Percentiles rank a stretch among this genome's conserved stretches.
Evolutionary conservation across 1,139 yeast species (phyloP).

Genomic region (Kodamaea alishanica): DNA sequence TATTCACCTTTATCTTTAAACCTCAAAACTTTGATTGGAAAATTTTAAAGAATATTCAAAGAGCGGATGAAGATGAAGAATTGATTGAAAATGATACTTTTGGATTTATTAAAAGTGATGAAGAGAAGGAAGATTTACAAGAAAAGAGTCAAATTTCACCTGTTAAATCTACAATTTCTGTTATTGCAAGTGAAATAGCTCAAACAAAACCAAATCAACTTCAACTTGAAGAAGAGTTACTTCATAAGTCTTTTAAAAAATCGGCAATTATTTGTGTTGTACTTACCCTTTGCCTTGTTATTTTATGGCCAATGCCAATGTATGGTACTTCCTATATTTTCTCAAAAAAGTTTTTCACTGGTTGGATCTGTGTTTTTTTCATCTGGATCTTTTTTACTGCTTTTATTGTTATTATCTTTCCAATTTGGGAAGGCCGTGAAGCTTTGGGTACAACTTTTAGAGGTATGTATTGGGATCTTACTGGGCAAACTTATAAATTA

Average conservation of each 20-base stretch:
- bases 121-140: constrained; percentile 14
- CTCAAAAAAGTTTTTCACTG: constrained; percentile 69
- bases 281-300: constrained; percentile 56
- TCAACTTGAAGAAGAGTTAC: constrained; percentile 42
- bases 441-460: constrained; percentile 61
- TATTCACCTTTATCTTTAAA: constrained; percentile 59
- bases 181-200: constrained; percentile 45
- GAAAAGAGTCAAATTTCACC: constrained; percentile 37
- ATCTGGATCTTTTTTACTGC: constrained; percentile 66
- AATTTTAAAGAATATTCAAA: constrained; percentile 49
- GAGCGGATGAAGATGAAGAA: constrained; percentile 69
- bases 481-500: constrained; percentile 70
- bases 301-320: constrained; percentile 89
- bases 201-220: constrained; percentile 29
- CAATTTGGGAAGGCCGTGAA: constrained; percentile 64
- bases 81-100: constrained; percentile 28
- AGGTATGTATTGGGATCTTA: constrained; percentile 79
- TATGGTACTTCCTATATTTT: constrained; percentile 72
- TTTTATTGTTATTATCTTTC: constrained; percentile 55
- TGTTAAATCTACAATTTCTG: constrained; percentile 33
- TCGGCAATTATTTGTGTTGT: constrained; percentile 55
- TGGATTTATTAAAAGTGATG: constrained; percentile 18
- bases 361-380: constrained; percentile 75
- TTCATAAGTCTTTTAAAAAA: constrained; percentile 49
- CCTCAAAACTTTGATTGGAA: constrained; percentile 77